Evolutionary conservation across 371 early-diverging fungal genomes (phyloP).

Genomic region (Haplosporangium sp.): DNA sequence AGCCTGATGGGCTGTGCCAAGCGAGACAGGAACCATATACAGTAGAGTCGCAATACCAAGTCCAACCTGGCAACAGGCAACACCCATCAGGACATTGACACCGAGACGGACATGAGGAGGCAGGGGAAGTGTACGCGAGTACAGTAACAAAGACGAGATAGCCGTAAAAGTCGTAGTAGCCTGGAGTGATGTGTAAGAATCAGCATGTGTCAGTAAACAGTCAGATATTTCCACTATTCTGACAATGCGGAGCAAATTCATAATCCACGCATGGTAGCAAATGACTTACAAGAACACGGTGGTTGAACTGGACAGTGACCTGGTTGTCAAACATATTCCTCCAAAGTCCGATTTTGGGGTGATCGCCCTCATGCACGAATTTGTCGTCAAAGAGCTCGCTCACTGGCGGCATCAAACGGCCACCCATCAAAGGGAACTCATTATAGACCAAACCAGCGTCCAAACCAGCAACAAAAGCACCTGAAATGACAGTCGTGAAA

Average conservation of each 20-base stretch:
- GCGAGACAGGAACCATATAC: conserved; percentile 91
- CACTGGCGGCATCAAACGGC: conserved; percentile 75
- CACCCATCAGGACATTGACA: conserved; percentile 78
- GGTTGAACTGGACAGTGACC: conserved; percentile 94
- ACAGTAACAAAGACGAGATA: conserved; percentile 77
- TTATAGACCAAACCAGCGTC: conserved; percentile 98
- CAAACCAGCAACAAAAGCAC: conserved; percentile 95
- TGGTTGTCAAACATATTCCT: conserved; percentile 94
- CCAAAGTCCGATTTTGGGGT: conserved; percentile 60
- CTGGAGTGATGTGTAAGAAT: conserved; percentile 41
- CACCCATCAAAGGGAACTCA: conserved; percentile 95
- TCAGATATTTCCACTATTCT: no score
- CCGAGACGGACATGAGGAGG: conserved; percentile 77
- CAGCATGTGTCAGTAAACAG: not conserved
- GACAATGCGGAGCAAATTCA: no score
- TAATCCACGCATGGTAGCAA: not conserved
- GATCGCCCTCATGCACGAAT: conserved; percentile 66
- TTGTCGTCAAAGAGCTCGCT: conserved; percentile 75
- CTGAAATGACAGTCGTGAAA: conserved; percentile 90
- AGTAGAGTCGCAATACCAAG: conserved; percentile 93
- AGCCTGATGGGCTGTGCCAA: conserved; percentile 96
- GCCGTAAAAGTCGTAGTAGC: conserved; percentile 86
- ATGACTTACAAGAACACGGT: conserved; percentile 81
- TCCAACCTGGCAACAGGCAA: conserved; percentile 80
- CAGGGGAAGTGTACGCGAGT: conserved; percentile 76